These are phyloP conservation scores for Chytriomyces sp. DNA, from an alignment of 192 early-diverging fungal genomes.

Conservation along the genomic window DNA sequence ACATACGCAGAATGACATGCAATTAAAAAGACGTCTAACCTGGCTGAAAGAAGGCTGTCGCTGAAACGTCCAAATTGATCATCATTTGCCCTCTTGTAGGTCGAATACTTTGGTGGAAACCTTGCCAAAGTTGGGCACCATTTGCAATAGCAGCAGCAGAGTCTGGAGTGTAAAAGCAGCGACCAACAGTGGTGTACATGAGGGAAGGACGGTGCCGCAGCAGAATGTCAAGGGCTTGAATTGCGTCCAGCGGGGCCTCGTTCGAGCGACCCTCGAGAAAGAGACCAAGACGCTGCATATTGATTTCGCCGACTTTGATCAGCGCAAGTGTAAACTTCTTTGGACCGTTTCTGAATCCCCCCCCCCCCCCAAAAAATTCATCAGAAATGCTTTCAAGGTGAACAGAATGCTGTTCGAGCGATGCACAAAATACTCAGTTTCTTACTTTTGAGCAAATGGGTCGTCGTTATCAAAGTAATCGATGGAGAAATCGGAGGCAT, in stretches of 20 bases:
- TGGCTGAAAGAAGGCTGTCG: slow-evolving; percentile 65
- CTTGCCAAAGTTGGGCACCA: slow-evolving; percentile 90
- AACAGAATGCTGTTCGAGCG: not conserved
- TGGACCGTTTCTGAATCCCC: slow-evolving; percentile 42
- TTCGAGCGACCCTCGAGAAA: slow-evolving; percentile 51
- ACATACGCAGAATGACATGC: slow-evolving; percentile 20
- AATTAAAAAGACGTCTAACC: slow-evolving; percentile 23
- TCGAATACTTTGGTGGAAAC: slow-evolving; percentile 87
- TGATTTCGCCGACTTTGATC: slow-evolving; percentile 69
- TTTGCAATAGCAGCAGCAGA: slow-evolving; percentile 60
- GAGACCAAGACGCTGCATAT: slow-evolving; percentile 54
- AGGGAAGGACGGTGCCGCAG: slow-evolving; percentile 85
- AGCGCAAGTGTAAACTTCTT: slow-evolving; percentile 70
- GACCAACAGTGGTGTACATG: slow-evolving; percentile 76
- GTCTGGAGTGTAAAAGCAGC: slow-evolving; percentile 90
- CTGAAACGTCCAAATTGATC: slow-evolving; percentile 66
- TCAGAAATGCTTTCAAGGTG: not conserved
- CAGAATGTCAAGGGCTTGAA: slow-evolving; percentile 71
- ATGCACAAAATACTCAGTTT: not conserved
- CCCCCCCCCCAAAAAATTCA: not conserved
- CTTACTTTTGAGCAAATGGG: slow-evolving; percentile 28
- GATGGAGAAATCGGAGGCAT: slow-evolving; percentile 63
- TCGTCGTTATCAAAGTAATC: slow-evolving; percentile 63
- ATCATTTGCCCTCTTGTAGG: slow-evolving; percentile 72
- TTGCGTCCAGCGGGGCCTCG: slow-evolving; percentile 62